phyloP scores from a whole-genome alignment of 2,329 filamentous ascomycete species.

The Arthrobotrys sphaeroides region DNA sequence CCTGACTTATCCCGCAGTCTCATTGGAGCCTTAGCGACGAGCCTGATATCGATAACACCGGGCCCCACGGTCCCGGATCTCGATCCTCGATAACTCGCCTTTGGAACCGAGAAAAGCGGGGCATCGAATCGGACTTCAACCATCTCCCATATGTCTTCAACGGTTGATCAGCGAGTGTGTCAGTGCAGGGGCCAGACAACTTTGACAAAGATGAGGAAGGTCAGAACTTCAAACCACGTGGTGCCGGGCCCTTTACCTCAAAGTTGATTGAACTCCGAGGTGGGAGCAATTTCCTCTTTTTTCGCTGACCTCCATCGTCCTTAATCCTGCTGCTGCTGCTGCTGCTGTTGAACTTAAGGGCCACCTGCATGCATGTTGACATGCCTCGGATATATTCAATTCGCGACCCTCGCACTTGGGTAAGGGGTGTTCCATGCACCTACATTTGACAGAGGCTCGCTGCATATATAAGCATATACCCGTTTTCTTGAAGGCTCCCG shows the following conservation, averaged over 20 bases:
- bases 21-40: slow-evolving; percentile 30
- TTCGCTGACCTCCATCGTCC: neutral
- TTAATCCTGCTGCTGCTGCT: neutral
- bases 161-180: slow-evolving; percentile 21
- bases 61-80: slow-evolving; percentile 20
- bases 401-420: neutral
- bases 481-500: slow-evolving; percentile 7
- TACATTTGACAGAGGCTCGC: slow-evolving; percentile 27
- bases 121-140: slow-evolving; percentile 30
- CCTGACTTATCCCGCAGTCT: neutral
- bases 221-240: slow-evolving; percentile 22
- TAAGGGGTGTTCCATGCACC: neutral
- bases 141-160: neutral
- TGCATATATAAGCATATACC: slow-evolving; percentile 9
- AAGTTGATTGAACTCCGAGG: neutral
- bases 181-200: slow-evolving; percentile 7
- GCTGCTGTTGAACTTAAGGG: slow-evolving; percentile 1
- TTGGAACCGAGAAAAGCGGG: slow-evolving; percentile 40
- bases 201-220: neutral
- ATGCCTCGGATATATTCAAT: slow-evolving; percentile 13
- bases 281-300: neutral
- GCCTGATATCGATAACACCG: slow-evolving; percentile 9
- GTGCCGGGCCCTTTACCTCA: slow-evolving; percentile 5
- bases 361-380: slow-evolving; percentile 18
- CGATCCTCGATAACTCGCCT: slow-evolving; percentile 3